Base-by-base conservation (phyloP, 441 rosid genomes). In the Mallotus repandus region DNA sequence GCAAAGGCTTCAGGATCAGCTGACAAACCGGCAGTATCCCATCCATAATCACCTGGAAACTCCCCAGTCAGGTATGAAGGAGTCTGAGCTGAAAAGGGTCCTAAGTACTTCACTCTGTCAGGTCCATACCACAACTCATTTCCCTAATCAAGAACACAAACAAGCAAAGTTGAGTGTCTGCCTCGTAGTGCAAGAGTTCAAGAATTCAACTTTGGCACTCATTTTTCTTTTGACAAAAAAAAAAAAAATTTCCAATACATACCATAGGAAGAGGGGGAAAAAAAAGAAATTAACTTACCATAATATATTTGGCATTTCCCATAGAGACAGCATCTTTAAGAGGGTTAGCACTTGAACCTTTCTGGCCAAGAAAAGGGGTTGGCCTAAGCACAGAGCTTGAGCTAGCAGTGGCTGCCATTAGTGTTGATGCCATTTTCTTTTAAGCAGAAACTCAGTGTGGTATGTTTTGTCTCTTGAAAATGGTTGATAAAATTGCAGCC, bases 1-100 rank as follows among this genome's bases (percentile, higher is more conserved):
- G 99, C 98, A 69, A 95, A 92, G 78, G 98, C 99, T 82, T 92
- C 99, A 32, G 96, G 98, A 63, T 92, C 98, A 35, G 98, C 99
- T 15, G 98, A 95, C 59, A 95, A 73, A 49, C 99, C 98, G 62
- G 99, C 98, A 53, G 98, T 95, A 80, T 95, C 98, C 97, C 99
- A 95, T 62, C 99, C 98, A 73, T 95, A 92, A 77, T 95, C 98
- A n/a, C 98, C 94, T 19, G 94, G 99, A 74, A 95, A 95, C 78
- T 91, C 98, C 75, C 97, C 97, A 63, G 82, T 91, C 79, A 92
- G 84, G 81, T 92, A 89, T 46, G 98, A 87, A 13, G 99, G 99
- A 63, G 96, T 95, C 79, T 95, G 98, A 19, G 96, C 97, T 16
- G 99, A 95, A 77, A 95, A 92, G 8, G 99, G 99, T 78, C 98